Percentiles rank a stretch among this genome's conserved stretches.
phyloP scores from a whole-genome alignment of 768 basidiomycete species.

The Amanita fuliginea region DNA sequence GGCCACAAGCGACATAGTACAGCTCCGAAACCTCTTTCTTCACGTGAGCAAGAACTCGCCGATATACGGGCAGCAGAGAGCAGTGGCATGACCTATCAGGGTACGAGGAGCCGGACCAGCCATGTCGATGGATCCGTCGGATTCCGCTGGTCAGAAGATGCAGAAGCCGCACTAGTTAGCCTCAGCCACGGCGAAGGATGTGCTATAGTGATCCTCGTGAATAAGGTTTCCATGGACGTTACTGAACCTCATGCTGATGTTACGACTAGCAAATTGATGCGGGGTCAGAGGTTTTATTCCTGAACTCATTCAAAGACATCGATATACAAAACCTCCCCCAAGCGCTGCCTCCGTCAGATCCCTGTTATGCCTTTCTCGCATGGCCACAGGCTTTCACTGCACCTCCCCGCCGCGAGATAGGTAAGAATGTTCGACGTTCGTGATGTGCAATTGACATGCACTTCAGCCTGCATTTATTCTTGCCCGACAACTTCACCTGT shows the following conservation, averaged over 20 bases:
- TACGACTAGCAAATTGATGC: conserved; percentile 51
- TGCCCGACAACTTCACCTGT: conserved; percentile 77
- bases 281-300: conserved; percentile 44
- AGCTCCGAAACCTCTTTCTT: conserved; percentile 76
- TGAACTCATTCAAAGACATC: conserved; percentile 29
- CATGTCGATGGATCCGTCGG: conserved; percentile 53
- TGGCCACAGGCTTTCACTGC: conserved; percentile 39
- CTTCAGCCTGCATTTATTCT: conserved; percentile 79
- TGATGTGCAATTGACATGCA: neutral
- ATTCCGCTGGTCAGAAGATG: conserved; percentile 56
- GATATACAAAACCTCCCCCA: conserved; percentile 33
- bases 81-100: conserved; percentile 37
- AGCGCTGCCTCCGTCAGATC: conserved; percentile 43
- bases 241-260: neutral
- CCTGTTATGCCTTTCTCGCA: conserved; percentile 60
- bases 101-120: conserved; percentile 41
- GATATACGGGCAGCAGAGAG: conserved; percentile 69
- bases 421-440: conserved; percentile 25
- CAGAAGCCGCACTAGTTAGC: conserved; percentile 50
- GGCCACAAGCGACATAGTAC: conserved; percentile 59
- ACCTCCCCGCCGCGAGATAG: conserved; percentile 42
- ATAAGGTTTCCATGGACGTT: conserved; percentile 15
- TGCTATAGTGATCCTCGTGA: conserved; percentile 55
- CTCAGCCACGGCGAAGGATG: conserved; percentile 38
- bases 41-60: conserved; percentile 72